These are phyloP conservation scores for Wallacemonas collosoma DNA, from an alignment of 208 protist genomes.

Conservation along the genomic window DNA sequence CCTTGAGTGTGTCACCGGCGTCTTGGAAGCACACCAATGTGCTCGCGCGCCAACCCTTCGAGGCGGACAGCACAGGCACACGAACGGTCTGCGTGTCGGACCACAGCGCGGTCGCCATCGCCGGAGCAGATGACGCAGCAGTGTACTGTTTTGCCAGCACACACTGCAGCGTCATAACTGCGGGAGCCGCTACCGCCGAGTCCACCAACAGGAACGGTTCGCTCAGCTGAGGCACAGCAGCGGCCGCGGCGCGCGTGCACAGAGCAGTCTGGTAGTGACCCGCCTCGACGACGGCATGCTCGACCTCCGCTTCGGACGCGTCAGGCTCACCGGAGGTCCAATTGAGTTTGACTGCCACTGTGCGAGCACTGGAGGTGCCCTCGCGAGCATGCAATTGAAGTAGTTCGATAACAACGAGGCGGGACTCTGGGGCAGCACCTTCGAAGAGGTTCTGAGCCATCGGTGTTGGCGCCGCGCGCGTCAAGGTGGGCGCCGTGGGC, in stretches of 20 bases:
- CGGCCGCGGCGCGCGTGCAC: constrained; percentile 27
- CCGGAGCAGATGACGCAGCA: not conserved
- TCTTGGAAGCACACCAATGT: constrained; percentile 22
- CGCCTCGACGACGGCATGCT: not conserved
- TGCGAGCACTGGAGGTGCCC: constrained; percentile 23
- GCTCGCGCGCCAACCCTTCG: constrained; percentile 4
- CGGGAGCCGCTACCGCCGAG: not conserved
- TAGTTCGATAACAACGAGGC: constrained; percentile 34
- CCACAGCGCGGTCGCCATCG: constrained; percentile 29
- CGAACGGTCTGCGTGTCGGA: constrained; percentile 15
- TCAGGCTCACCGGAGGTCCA: constrained; percentile 12
- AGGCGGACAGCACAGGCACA: not conserved
- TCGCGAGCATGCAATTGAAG: constrained; percentile 21
- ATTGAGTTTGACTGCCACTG: constrained; percentile 15
- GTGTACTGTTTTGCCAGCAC: constrained; percentile 9
- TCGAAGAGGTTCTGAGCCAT: constrained; percentile 45
- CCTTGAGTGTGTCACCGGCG: constrained; percentile 34
- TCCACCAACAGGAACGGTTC: constrained; percentile 21
- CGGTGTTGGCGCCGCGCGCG: constrained; percentile 2
- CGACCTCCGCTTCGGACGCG: not conserved
- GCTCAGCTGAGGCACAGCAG: constrained; percentile 40
- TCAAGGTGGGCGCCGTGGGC: not conserved
- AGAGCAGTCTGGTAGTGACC: constrained; percentile 27
- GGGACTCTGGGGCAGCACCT: constrained; percentile 25
- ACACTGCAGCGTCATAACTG: not conserved